phyloP scores from a whole-genome alignment of 2,329 filamentous ascomycete species.

The Rosellinia necatrix region DNA sequence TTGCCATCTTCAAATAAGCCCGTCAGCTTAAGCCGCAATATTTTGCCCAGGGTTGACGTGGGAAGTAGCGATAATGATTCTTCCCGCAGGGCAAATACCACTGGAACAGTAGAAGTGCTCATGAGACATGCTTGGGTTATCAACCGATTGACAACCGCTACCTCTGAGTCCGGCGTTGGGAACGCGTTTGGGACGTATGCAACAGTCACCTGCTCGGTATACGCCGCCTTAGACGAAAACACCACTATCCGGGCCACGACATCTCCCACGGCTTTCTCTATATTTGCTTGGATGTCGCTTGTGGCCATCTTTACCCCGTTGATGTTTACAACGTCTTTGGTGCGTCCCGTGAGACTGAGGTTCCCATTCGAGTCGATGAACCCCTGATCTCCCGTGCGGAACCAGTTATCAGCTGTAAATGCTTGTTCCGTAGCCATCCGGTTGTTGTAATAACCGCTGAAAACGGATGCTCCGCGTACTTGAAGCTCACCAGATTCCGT shows the following conservation, averaged over 20 bases:
- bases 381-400: conserved; percentile 46
- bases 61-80: neutral
- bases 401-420: conserved; percentile 56
- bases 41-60: neutral
- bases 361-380: conserved; percentile 31
- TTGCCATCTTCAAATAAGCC: neutral
- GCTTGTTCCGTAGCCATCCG: conserved; percentile 45
- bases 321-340: conserved; percentile 51
- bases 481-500: conserved; percentile 59
- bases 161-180: neutral
- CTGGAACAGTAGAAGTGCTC: neutral
- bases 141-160: neutral
- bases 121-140: neutral
- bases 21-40: neutral
- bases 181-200: neutral
- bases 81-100: neutral
- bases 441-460: conserved; percentile 67
- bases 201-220: conserved; percentile 10
- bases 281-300: conserved; percentile 44
- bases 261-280: conserved; percentile 43
- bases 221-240: conserved; percentile 43
- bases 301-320: conserved; percentile 52
- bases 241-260: conserved; percentile 41
- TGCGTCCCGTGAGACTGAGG: conserved; percentile 44
- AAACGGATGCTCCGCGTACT: conserved; percentile 63